Conservation (phyloP, 2,329 filamentous ascomycete species). For the Drechslera avenae region DNA sequence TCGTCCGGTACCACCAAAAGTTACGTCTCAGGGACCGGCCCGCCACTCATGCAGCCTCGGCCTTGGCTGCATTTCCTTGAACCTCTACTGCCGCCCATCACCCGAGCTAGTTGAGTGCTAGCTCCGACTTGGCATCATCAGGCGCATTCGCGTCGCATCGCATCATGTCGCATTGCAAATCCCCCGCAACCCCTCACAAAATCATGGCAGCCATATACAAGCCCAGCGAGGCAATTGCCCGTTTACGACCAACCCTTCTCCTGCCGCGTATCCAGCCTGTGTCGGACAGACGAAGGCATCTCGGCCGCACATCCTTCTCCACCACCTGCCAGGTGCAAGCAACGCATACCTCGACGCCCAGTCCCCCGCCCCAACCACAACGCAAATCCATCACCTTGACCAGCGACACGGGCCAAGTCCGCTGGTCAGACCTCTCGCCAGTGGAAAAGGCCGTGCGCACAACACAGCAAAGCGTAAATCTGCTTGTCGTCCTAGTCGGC, state of each 20-base stretch:
- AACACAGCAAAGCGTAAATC: constrained; percentile 89
- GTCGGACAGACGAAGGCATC: constrained; percentile 6
- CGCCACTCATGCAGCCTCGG: constrained; percentile 24
- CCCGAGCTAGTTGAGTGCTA: neutral
- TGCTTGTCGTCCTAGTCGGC: constrained; percentile 76
- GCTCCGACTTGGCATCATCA: constrained; percentile 14
- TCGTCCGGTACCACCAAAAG: constrained; percentile 26
- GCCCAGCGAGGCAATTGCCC: constrained; percentile 38
- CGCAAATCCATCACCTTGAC: constrained; percentile 78
- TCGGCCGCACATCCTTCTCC: constrained; percentile 34
- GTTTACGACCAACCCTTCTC: constrained; percentile 34
- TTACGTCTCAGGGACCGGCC: constrained; percentile 24
- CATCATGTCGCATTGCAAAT: neutral
- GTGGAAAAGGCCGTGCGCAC: constrained; percentile 82
- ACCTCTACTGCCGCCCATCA: constrained; percentile 11
- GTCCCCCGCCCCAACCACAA: constrained; percentile 51
- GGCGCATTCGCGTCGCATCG: too few relatives aligned
- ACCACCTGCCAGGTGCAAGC: constrained; percentile 31
- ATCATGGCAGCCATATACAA: constrained; percentile 39
- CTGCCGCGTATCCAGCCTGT: constrained; percentile 28
- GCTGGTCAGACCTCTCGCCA: constrained; percentile 76
- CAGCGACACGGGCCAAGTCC: constrained; percentile 82
- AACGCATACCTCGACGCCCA: constrained; percentile 35
- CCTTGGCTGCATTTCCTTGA: constrained; percentile 19
- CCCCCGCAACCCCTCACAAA: constrained; percentile 9